A percentile compares a stretch with the other conserved stretches of the same genome.
Conservation (phyloP, 768 basidiomycete genomes). For the Lactarius akahatsu region DNA sequence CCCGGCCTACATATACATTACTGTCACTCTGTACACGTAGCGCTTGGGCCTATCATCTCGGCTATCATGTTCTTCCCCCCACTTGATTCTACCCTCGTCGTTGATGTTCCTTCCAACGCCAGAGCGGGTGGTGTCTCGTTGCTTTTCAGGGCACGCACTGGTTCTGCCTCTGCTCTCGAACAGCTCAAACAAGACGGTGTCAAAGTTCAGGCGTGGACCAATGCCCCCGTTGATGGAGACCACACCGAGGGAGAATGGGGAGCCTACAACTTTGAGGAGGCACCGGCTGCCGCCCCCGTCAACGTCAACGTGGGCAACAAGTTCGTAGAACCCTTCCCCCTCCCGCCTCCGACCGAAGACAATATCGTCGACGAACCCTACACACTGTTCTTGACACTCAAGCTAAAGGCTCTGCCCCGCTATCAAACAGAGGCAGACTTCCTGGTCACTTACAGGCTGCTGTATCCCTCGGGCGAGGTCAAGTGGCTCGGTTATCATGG, state of each 20-base stretch:
- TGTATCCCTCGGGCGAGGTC: slow-evolving; percentile 44
- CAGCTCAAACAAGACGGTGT: slow-evolving; percentile 23
- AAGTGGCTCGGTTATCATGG: slow-evolving; percentile 49
- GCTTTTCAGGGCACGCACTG: slow-evolving; percentile 26
- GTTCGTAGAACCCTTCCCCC: slow-evolving; percentile 13
- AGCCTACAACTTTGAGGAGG: slow-evolving; percentile 28
- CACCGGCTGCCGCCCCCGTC: slow-evolving; percentile 3
- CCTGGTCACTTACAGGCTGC: slow-evolving; percentile 47
- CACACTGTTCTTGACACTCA: slow-evolving; percentile 27
- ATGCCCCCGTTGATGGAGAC: slow-evolving; percentile 27
- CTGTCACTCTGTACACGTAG: neutral
- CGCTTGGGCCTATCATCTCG: neutral
- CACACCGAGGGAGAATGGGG: slow-evolving; percentile 26
- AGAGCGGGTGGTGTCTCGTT: slow-evolving; percentile 23
- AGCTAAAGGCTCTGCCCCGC: slow-evolving; percentile 20
- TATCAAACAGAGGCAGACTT: slow-evolving; percentile 23
- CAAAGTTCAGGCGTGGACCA: slow-evolving; percentile 31
- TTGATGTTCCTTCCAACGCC: slow-evolving; percentile 24
- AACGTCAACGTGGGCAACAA: slow-evolving; percentile 6
- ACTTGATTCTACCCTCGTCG: slow-evolving; percentile 25
- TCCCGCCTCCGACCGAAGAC: slow-evolving; percentile 17
- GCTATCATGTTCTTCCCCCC: slow-evolving; percentile 27
- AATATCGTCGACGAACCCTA: slow-evolving; percentile 20
- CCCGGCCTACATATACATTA: neutral
- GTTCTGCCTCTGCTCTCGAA: slow-evolving; percentile 25